Evolutionary conservation across 805 yeast species (phyloP).

Genomic region (Tetrapisispora phaffii): DNA sequence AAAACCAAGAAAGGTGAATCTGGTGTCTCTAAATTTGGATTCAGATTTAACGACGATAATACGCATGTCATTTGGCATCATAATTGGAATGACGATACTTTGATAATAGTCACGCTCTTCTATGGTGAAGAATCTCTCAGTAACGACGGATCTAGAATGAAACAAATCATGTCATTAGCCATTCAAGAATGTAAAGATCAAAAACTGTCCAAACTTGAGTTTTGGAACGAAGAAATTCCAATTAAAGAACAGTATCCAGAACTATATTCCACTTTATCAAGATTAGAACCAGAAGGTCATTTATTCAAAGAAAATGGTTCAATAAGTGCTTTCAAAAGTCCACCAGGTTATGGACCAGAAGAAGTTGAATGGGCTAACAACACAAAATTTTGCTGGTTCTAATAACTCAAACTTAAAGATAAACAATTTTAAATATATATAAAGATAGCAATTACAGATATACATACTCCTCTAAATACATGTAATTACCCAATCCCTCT

Average conservation of each 20-base stretch:
- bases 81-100: conserved; percentile 30
- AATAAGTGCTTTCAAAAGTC: conserved; percentile 34
- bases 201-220: conserved; percentile 20
- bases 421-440: too few species aligned
- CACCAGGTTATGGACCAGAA: conserved; percentile 16
- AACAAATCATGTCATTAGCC: conserved; percentile 27
- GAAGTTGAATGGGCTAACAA: conserved; percentile 34
- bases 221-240: conserved; percentile 36
- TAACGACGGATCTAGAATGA: conserved; percentile 14
- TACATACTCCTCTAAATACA: too few species aligned
- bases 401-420: too few species aligned
- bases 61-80: conserved; percentile 39
- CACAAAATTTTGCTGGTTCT: conserved; percentile 44
- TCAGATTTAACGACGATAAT: conserved; percentile 15
- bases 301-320: conserved; percentile 27
- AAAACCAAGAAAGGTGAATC: conserved; percentile 8
- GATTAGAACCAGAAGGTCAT: conserved; percentile 18
- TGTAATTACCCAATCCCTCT: too few species aligned
- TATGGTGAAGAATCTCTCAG: conserved; percentile 7
- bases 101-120: conserved; percentile 25
- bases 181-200: conserved; percentile 28
- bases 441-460: too few species aligned
- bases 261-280: conserved; percentile 11
- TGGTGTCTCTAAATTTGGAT: conserved; percentile 25
- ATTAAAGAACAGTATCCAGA: conserved; percentile 13